These are phyloP conservation scores for Diaporthe ampelina DNA, from an alignment of 2,329 filamentous ascomycete genomes.

Conservation along the genomic window DNA sequence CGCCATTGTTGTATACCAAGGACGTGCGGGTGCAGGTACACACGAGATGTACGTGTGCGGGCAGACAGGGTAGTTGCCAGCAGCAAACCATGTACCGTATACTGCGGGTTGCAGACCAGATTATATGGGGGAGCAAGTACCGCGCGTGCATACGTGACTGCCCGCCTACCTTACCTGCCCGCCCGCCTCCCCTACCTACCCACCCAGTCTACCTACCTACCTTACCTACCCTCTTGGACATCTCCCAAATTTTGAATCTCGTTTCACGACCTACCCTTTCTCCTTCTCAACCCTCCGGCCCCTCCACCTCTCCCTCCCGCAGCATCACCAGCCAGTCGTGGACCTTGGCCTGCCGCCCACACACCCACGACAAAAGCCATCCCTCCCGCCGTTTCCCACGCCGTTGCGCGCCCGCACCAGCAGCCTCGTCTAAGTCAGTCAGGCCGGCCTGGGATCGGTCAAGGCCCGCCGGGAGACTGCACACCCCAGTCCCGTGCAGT, in stretches of 20 bases:
- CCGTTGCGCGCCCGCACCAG: constrained; percentile 32
- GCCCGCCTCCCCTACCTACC: background rate
- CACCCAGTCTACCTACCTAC: background rate
- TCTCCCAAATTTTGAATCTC: constrained; percentile 42
- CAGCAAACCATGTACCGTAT: background rate
- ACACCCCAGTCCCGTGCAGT: constrained; percentile 42
- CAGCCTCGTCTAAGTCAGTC: constrained; percentile 44
- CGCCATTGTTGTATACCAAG: constrained; percentile 10
- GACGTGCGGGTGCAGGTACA: constrained; percentile 30
- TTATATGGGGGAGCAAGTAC: constrained; percentile 13
- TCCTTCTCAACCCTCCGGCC: constrained; percentile 40
- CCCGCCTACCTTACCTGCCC: background rate
- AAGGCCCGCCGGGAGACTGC: constrained; percentile 40
- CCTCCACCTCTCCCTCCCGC: constrained; percentile 26
- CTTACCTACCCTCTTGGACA: constrained; percentile 24
- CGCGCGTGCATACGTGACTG: constrained; percentile 12
- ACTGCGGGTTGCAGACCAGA: background rate
- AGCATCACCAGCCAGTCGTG: constrained; percentile 28
- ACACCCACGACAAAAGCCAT: constrained; percentile 24
- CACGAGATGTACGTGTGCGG: constrained; percentile 20
- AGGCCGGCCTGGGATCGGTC: constrained; percentile 34
- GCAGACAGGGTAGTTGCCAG: constrained; percentile 21
- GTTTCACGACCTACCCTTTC: constrained; percentile 41
- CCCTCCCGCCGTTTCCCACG: constrained; percentile 23
- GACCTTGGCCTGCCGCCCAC: constrained; percentile 20